phyloP scores from a whole-genome alignment of 345 rosid genomes.

The Salix arbutifolia region DNA sequence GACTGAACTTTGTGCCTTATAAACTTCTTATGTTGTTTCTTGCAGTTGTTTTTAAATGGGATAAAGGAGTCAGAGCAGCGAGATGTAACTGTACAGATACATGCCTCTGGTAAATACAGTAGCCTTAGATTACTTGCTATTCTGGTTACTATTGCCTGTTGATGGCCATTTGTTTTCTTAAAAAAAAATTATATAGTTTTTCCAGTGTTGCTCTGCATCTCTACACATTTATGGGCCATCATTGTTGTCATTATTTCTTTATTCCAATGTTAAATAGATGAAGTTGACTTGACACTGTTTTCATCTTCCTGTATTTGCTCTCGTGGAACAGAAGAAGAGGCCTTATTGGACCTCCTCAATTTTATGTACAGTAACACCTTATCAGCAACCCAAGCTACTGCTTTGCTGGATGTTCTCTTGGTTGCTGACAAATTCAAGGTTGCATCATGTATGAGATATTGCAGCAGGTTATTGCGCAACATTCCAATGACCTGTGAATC shows the following conservation, averaged over 20 bases:
- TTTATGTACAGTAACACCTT: constrained; percentile 62
- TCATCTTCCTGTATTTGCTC: background rate
- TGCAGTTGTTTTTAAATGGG: constrained; percentile 75
- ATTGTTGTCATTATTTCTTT: background rate
- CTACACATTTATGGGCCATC: background rate
- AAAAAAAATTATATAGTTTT: background rate
- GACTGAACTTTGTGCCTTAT: background rate
- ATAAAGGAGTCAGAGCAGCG: constrained; percentile 73
- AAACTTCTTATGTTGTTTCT: background rate
- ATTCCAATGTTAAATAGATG: background rate
- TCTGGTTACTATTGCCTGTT: background rate
- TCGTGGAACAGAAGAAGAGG: constrained; percentile 64
- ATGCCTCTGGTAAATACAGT: constrained; percentile 55
- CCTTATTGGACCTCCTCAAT: constrained; percentile 68
- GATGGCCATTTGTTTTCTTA: background rate
- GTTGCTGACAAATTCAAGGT: constrained; percentile 87
- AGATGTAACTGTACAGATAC: constrained; percentile 56
- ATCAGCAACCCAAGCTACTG: constrained; percentile 44
- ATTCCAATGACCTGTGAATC: constrained; percentile 71
- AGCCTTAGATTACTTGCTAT: background rate
- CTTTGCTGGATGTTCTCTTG: constrained; percentile 63
- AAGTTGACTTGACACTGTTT: background rate
- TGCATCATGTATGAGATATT: constrained; percentile 76
- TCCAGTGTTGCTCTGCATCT: background rate
- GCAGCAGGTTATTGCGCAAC: constrained; percentile 55